Evolutionary conservation across 2,329 filamentous ascomycete species (phyloP).

Genomic region (Diplodia mutila): DNA sequence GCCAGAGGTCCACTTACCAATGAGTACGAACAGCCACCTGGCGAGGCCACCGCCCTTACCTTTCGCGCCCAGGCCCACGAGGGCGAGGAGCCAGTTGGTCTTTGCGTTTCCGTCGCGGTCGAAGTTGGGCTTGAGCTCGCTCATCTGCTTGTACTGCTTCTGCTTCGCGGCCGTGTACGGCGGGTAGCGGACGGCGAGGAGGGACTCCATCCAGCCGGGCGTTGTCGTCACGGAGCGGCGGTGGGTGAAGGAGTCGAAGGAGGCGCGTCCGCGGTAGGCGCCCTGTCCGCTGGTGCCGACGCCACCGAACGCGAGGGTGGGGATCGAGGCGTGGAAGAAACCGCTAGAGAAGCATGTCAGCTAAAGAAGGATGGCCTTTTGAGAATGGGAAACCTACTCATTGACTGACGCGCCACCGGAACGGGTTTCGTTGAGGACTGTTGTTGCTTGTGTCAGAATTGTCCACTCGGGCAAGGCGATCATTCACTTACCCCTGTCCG

Average conservation of each 20-base stretch:
- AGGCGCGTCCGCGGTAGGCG: slow-evolving; percentile 75
- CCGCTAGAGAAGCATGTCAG: slow-evolving; percentile 37
- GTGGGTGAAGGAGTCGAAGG: slow-evolving; percentile 71
- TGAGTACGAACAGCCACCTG: slow-evolving; percentile 18
- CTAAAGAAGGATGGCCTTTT: background rate
- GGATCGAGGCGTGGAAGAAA: slow-evolving; percentile 71
- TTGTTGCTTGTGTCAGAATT: background rate
- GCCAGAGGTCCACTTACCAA: slow-evolving; percentile 21
- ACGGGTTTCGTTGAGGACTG: slow-evolving; percentile 51
- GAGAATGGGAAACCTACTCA: slow-evolving; percentile 35
- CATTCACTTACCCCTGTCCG: slow-evolving; percentile 65
- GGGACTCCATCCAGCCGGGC: slow-evolving; percentile 67
- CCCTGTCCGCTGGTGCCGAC: slow-evolving; percentile 79
- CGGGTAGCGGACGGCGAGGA: slow-evolving; percentile 70
- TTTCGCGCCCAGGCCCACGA: slow-evolving; percentile 25
- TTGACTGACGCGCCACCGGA: slow-evolving; percentile 58
- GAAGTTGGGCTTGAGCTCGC: slow-evolving; percentile 60
- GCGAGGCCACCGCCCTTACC: slow-evolving; percentile 17
- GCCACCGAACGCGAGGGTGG: slow-evolving; percentile 78
- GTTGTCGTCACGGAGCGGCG: slow-evolving; percentile 63
- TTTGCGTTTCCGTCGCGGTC: slow-evolving; percentile 57
- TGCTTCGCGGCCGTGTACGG: slow-evolving; percentile 61
- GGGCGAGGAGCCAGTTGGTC: slow-evolving; percentile 35
- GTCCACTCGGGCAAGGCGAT: background rate
- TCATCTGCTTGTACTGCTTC: slow-evolving; percentile 55